Evolutionary conservation across 2,329 filamentous ascomycete species (phyloP).

Genomic region (Penicillium sp.): DNA sequence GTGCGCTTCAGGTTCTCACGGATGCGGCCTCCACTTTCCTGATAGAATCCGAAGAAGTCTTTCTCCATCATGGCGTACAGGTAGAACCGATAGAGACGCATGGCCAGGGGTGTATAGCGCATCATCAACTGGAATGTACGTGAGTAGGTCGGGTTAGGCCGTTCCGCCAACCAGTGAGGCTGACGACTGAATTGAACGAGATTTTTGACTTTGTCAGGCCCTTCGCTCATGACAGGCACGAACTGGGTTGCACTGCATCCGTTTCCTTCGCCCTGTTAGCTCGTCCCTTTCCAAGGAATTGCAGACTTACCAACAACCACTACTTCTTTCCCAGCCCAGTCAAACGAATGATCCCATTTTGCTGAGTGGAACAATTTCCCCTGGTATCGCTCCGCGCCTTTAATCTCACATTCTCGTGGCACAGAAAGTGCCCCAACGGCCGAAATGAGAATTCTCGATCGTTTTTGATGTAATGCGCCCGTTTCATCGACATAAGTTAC

Average conservation of each 20-base stretch:
- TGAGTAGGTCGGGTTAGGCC: constrained; percentile 46
- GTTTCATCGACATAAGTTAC: constrained; percentile 29
- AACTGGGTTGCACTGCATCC: constrained; percentile 52
- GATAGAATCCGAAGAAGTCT: constrained; percentile 45
- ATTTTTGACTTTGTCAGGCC: constrained; percentile 36
- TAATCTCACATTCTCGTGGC: constrained; percentile 26
- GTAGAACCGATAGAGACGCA: constrained; percentile 46
- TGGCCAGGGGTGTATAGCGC: constrained; percentile 47
- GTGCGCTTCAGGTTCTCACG: constrained; percentile 38
- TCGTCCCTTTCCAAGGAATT: not conserved
- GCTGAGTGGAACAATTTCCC: constrained; percentile 44
- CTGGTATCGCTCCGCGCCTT: constrained; percentile 31
- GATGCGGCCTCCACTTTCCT: constrained; percentile 21
- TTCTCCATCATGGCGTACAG: constrained; percentile 47
- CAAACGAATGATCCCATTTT: constrained; percentile 42
- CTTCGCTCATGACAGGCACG: constrained; percentile 45
- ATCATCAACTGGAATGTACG: constrained; percentile 44
- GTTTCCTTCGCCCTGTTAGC: constrained; percentile 36
- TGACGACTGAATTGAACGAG: constrained; percentile 52
- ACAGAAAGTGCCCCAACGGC: constrained; percentile 32
- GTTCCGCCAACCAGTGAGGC: constrained; percentile 51
- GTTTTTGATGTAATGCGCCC: constrained; percentile 15
- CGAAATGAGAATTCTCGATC: constrained; percentile 29
- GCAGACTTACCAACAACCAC: constrained; percentile 36
- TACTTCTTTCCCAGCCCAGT: constrained; percentile 40